Conservation (phyloP, 371 early-diverging fungal genomes). For the Lichtheimia ornata region DNA sequence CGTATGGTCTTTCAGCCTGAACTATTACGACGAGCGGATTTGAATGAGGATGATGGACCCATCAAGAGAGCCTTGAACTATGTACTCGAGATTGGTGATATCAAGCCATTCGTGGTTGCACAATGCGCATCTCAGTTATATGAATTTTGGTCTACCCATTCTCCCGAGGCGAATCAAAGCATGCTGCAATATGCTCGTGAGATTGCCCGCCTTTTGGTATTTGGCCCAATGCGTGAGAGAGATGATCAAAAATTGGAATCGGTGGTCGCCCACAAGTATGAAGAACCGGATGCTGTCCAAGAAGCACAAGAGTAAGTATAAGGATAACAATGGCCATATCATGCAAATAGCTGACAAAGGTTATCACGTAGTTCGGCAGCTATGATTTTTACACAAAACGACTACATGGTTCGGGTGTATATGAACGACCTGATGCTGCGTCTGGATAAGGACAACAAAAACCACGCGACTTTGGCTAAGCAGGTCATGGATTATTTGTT, state of each 20-base stretch:
- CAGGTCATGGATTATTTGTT: constrained; percentile 36
- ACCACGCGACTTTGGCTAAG: constrained; percentile 35
- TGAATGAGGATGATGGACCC: constrained; percentile 42
- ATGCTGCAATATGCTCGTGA: constrained; percentile 41
- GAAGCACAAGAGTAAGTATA: constrained; percentile 40
- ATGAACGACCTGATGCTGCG: constrained; percentile 55
- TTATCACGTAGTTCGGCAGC: constrained; percentile 34
- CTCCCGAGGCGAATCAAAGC: constrained; percentile 29
- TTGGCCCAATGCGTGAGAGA: constrained; percentile 58
- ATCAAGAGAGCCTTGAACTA: constrained; percentile 39
- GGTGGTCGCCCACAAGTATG: constrained; percentile 45
- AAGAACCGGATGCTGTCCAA: constrained; percentile 18
- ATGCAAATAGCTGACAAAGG: neutral
- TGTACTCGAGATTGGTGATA: constrained; percentile 35
- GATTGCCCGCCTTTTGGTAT: constrained; percentile 43
- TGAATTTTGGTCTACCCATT: constrained; percentile 34
- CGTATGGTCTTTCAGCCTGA: constrained; percentile 40
- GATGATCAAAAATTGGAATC: constrained; percentile 62
- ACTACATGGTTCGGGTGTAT: constrained; percentile 58
- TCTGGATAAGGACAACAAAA: constrained; percentile 29
- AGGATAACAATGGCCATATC: neutral
- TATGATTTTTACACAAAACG: constrained; percentile 41
- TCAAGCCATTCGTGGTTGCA: constrained; percentile 38
- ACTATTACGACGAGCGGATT: constrained; percentile 21
- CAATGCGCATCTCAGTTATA: constrained; percentile 33